Percentiles rank a stretch among this genome's conserved stretches.
Conservation (phyloP, 148 eudicot species). For the Talinum fruticosum region DNA sequence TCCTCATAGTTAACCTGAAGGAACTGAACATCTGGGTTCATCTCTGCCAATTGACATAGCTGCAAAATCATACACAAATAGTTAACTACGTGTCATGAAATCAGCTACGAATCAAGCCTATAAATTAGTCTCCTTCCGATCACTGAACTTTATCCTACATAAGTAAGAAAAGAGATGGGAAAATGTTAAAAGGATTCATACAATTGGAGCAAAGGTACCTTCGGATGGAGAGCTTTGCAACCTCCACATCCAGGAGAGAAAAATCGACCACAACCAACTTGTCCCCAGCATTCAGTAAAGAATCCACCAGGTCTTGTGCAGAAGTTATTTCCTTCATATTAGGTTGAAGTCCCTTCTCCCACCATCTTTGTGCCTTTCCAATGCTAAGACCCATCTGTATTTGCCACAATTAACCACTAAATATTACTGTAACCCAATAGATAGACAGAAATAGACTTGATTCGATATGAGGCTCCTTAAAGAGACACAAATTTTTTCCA, state of each 20-base stretch:
- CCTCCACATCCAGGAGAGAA: constrained; percentile 91
- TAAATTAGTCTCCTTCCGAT: background rate
- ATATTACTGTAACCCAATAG: background rate
- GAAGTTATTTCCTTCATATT: constrained; percentile 68
- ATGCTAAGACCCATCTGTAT: constrained; percentile 47
- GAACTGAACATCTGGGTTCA: constrained; percentile 82
- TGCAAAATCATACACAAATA: constrained; percentile 26
- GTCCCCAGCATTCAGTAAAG: constrained; percentile 66
- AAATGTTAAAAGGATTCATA: too few species aligned
- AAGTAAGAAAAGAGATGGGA: too few species aligned
- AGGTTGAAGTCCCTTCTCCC: constrained; percentile 77
- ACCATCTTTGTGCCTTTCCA: constrained; percentile 69
- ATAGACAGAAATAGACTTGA: background rate
- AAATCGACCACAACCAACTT: constrained; percentile 70
- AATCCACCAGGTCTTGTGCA: constrained; percentile 68
- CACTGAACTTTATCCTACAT: background rate
- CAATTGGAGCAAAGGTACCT: constrained; percentile 35
- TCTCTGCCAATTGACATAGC: constrained; percentile 82
- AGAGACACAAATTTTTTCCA: background rate
- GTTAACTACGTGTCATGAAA: background rate
- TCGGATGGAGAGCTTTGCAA: constrained; percentile 86
- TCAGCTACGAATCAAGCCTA: background rate
- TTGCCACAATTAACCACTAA: background rate
- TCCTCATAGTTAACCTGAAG: constrained; percentile 77
- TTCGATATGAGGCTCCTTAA: background rate